A percentile compares a stretch with the other conserved stretches of the same genome.
phyloP scores from a whole-genome alignment of 495 filamentous ascomycete genomes.

The Aspergillus bridgeri region DNA sequence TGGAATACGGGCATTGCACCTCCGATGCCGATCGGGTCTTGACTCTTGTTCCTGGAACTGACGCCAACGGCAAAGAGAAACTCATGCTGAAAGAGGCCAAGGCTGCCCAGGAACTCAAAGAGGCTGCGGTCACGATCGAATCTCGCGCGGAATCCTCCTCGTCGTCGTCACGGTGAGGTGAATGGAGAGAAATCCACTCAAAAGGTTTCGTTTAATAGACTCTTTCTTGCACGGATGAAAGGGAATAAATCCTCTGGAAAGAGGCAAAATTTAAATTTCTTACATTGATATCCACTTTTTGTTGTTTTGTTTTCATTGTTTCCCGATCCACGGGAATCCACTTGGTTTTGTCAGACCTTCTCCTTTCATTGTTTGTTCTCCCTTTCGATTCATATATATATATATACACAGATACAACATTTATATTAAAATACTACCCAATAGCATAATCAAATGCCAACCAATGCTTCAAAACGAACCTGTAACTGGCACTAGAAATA shows the following conservation, averaged over 20 bases:
- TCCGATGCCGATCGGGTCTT: conserved; percentile 26
- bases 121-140: conserved; percentile 1
- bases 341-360: not conserved
- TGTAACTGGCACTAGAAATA: not conserved
- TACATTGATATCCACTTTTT: conserved; percentile 1
- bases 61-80: conserved; percentile 11
- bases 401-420: not conserved
- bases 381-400: conserved; percentile 3
- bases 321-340: not conserved
- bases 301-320: not conserved
- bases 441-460: not conserved
- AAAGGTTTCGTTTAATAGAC: no score
- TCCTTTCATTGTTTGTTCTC: not conserved
- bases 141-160: not conserved
- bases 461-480: not conserved
- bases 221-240: no score
- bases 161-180: conserved; percentile 2
- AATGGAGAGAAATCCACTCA: no score
- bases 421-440: not conserved
- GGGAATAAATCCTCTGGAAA: no score
- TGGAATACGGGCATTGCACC: conserved; percentile 28
- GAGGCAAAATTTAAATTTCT: no score
- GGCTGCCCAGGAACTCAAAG: not conserved
- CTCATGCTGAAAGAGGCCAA: conserved; percentile 10
- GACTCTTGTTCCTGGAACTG: conserved; percentile 20